Evolutionary conservation across 148 eudicot species (phyloP), one percentile per base, ranked within the genome.

Genomic region (Silene conica): DNA sequence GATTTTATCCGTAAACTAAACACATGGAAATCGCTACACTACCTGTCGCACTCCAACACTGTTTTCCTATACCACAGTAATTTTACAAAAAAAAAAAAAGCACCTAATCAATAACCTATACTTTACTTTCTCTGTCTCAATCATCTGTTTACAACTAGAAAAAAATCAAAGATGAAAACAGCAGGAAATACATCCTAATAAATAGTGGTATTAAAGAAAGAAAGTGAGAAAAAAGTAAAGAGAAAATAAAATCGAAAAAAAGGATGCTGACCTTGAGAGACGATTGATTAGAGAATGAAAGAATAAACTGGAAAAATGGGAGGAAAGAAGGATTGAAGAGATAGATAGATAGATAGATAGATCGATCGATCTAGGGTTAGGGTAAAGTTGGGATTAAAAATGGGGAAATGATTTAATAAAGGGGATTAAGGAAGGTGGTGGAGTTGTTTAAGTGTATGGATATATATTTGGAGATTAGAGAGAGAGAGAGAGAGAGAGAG

Each of bases 301-400:
- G 8, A 38, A 38, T 31, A 15, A 18, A 45, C 25, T 68, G 18
- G 10, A 38, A 38, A 38, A 38, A 7, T 38, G 0, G 5, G 6
- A 34, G 41, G 41, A 34, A 34, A 38, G 43, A 38, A 38, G 43
- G 43, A 6, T 38, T 23, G 19, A 25, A 58, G 18, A 4, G 14
- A 11, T 18, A 5, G 19, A 8, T 28, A 3, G 31, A 16, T 16
- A 48, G 46, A 76, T 25, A 46, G 78, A 76, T 76, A 73, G 78
- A 16, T 16, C 28, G 46, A 76, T 25, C 45, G 78, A 76, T 76
- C 78, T 76, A 76, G 78, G 78, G 78, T 76, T 76, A 58, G 70
- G 45, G 59, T 46, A 48, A 63, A 21, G n/a, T 25, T n/a, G n/a
- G n/a, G n/a, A 48, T 34, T 38, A 22, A 22, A 48, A 58, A 26